Base-by-base conservation (phyloP, 805 yeast species). In the Tetrapisispora namnaoensis region DNA sequence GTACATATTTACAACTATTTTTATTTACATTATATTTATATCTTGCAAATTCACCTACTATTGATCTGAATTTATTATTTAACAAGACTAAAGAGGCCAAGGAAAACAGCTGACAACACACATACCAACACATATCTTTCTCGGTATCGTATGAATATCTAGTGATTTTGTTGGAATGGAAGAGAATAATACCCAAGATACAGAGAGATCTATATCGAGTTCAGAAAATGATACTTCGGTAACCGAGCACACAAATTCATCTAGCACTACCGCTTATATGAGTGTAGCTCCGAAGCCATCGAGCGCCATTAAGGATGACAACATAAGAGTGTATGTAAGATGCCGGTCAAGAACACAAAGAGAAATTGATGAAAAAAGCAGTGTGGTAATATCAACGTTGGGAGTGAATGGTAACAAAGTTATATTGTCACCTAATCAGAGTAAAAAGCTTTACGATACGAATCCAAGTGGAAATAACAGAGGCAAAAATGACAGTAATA, bases 261-360 rank as follows among this genome's bases (percentile, higher is more conserved):
- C 35, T 7, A 32, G 35, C 13, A 14, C 5, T 32, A 14, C 11
- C 20, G 21, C n/a, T n/a, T 17, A 36, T 36, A 3, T 18, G 21
- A n/a, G n/a, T 36, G 38, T 9, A 4, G 10, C 7, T n/a, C 10
- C 38, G 4, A 18, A 17, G 6, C 20, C 38, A 4, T 6, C n/a
- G 13, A 20, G 11, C 3, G 14, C 27, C 3, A 21, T 21, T 14
- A 44, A 28, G 16, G 28, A 44, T 37, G 53, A 57, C 4, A 75
- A 78, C 52, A 77, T 79, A 18, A 72, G 73, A 36, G 84, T 79
- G 1, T 78, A 70, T 49, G 82, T 78, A 2, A 68, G 84, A 46
- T 77, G 83, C 52, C 64, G 83, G 42, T 76, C 81, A 0, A 65
- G 83, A 50, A 78, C 73, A 48, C 75, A 73, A 17, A 63, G 80